A percentile compares a stretch with the other conserved stretches of the same genome.
Conservation (phyloP, 2,329 filamentous ascomycete genomes). For the Coniella vitis region DNA sequence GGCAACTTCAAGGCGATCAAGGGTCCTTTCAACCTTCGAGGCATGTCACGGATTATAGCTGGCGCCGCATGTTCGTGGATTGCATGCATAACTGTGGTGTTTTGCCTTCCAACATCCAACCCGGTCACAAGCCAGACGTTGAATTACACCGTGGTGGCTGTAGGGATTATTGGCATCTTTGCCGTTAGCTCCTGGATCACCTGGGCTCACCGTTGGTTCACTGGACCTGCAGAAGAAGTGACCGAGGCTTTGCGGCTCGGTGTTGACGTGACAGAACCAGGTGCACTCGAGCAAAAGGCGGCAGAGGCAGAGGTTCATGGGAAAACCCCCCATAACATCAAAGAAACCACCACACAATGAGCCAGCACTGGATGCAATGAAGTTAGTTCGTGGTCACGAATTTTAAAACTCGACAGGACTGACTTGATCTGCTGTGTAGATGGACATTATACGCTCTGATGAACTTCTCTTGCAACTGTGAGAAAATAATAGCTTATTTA, state of each 20-base stretch:
- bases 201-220: conserved; percentile 49
- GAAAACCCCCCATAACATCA: conserved; percentile 19
- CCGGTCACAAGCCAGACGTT: conserved; percentile 49
- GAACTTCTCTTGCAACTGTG: too few relatives aligned
- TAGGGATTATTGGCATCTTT: conserved; percentile 47
- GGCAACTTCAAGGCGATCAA: conserved; percentile 41
- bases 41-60: conserved; percentile 40
- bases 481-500: too few relatives aligned
- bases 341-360: background rate
- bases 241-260: conserved; percentile 41
- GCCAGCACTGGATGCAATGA: background rate
- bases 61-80: conserved; percentile 45
- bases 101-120: conserved; percentile 49
- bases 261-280: conserved; percentile 40
- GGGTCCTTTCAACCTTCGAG: conserved; percentile 47
- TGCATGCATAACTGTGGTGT: conserved; percentile 47
- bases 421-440: too few relatives aligned
- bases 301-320: conserved; percentile 16
- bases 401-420: too few relatives aligned
- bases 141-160: conserved; percentile 53
- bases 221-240: conserved; percentile 47
- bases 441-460: too few relatives aligned
- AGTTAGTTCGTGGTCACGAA: too few relatives aligned
- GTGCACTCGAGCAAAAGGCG: conserved; percentile 32
- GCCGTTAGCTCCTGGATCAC: conserved; percentile 42